Evolutionary conservation across 345 rosid species (phyloP), one percentile per base, ranked within the genome.

Genomic region (Punica granatum): DNA sequence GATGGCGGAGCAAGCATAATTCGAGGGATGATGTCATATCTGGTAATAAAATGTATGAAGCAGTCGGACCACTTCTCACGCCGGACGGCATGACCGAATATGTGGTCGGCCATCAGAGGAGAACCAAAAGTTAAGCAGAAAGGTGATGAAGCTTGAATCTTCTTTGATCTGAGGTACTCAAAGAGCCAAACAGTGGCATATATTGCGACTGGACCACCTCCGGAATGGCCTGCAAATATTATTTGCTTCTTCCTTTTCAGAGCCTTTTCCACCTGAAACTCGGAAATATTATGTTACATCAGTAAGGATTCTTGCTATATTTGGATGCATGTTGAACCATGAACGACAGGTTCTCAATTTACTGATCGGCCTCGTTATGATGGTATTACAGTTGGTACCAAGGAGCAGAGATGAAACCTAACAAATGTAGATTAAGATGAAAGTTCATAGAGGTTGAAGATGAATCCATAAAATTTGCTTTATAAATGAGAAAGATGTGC

Each of bases 181-280:
- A 88, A 66, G 73, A 82, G 82, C 96, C 96, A 87, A 61, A 88
- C 70, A 18, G 97, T 75, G 21, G 86, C 81, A 64, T 83, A 71
- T 26, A 87, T 81, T 18, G 98, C 97, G 66, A 83, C 70, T 2
- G 97, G 85, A 9, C 92, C 98, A 21, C 90, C 98, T 11, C 81
- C 79, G 0, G 94, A 93, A 65, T 88, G 94, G 67, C 98, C 98
- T 43, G 98, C 73, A 67, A 93, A 93, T 54, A 93, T 83, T 51
- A 93, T 73, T 69, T 48, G 76, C 84, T 76, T 81, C 34, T 46
- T 63, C 13, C 70, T 77, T 1, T 26, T 19, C 36, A 62, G 66
- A 28, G 85, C 87, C 16, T 32, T 67, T 49, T 48, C 60, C 58
- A 93, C 92, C 97, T 90, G 78, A 62, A 64, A 59, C 60, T 28